These are phyloP conservation scores for Quercus engelmannii DNA, from an alignment of 306 rosid genomes.

Conservation along the genomic window DNA sequence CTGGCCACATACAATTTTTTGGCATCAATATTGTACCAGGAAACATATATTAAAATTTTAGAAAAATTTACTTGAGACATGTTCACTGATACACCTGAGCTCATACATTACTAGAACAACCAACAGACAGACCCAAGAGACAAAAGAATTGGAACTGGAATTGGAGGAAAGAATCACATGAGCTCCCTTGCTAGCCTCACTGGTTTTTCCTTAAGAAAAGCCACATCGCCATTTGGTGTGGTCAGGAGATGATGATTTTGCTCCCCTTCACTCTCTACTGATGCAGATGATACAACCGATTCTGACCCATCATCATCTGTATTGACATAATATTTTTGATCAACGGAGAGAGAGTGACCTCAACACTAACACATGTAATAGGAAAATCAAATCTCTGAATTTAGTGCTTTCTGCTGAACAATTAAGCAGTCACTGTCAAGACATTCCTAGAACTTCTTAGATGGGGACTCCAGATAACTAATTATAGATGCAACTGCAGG, in stretches of 20 bases:
- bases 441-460: not conserved
- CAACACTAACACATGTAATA: not conserved
- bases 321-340: conserved; percentile 13
- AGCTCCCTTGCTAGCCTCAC: conserved; percentile 65
- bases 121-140: conserved; percentile 17
- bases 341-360: not conserved
- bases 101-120: conserved; percentile 25
- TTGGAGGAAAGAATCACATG: conserved; percentile 32
- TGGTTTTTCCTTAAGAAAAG: conserved; percentile 67
- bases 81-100: conserved; percentile 30
- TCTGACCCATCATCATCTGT: conserved; percentile 77
- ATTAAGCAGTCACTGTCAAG: not conserved
- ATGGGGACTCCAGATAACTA: not conserved
- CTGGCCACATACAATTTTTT: conserved; percentile 29
- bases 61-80: conserved; percentile 8
- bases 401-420: not conserved
- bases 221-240: conserved; percentile 54
- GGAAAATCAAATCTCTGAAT: not conserved
- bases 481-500: not conserved
- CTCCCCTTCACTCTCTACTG: conserved; percentile 56
- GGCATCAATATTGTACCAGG: conserved; percentile 24
- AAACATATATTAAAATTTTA: conserved; percentile 20
- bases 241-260: conserved; percentile 62
- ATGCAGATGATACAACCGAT: conserved; percentile 50
- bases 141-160: conserved; percentile 10